Base-by-base conservation (phyloP, 192 early-diverging fungal genomes). In the Funneliformis mosseae region DNA sequence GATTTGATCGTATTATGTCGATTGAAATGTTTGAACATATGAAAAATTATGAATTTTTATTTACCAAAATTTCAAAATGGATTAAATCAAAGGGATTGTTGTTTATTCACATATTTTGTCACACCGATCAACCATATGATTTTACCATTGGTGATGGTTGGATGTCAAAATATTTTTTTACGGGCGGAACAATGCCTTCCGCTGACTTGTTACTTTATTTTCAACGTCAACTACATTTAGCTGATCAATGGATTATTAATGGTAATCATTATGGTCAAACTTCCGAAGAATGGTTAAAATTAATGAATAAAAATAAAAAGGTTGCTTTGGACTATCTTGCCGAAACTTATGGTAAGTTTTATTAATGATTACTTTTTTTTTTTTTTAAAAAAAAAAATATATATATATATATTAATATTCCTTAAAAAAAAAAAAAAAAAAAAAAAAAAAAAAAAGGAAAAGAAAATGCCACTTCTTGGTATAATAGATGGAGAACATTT, bases 21-120 rank as follows among this genome's bases (percentile, higher is more conserved):
- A 86, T 91, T 74, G 90, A 92, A 81, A 91, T 91, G 90, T 90
- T 90, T 69, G 88, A 91, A 79, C 90, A 91, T 80, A 92, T 91
- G 90, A 92, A 92, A 73, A 90, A 92, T 81, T 92, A 91, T 78
- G 80, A 82, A 42, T 48, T 70, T 46, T 83, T 92, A 21, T 86
- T 92, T 71, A 16, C 28, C 23, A 91, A 92, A 77, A 79, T 93
- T 43, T 87, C 87, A 14, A 75, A 67, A 2, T 93, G 91, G 91
- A 82, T 93, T 41, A 81, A 80, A 25, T 85, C 89, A 3, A 85
- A 86, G 21, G 91, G 91, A n/a, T 82, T 84, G 3, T 74, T 92
- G 43, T 93, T 93, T 85, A 84, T 91, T 55, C 91, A 93, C 82
- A 85, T 91, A 62, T 92, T 93, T 81, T 79, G 77, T 45, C 92